Conservation (phyloP, 2,329 filamentous ascomycete species). For the Zymoseptoria crescenta region DNA sequence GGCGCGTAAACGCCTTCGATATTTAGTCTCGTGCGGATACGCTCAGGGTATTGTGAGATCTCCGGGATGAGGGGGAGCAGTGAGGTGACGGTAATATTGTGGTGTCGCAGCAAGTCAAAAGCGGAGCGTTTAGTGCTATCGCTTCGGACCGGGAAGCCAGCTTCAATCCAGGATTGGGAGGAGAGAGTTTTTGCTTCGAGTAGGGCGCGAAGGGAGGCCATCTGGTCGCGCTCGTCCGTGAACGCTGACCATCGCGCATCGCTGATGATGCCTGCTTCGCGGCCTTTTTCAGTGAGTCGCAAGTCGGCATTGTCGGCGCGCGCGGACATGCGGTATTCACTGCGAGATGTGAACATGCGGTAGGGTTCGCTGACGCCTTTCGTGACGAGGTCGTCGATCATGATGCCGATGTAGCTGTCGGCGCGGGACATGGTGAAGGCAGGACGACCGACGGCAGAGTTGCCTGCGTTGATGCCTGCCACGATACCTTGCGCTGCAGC, state of each 20-base stretch:
- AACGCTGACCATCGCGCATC: slow-evolving; percentile 70
- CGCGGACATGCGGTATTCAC: slow-evolving; percentile 88
- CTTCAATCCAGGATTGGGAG: slow-evolving; percentile 57
- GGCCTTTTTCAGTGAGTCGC: slow-evolving; percentile 72
- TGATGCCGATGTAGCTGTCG: slow-evolving; percentile 94
- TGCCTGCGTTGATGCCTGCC: slow-evolving; percentile 87
- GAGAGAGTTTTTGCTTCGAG: slow-evolving; percentile 54
- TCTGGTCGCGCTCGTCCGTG: slow-evolving; percentile 56
- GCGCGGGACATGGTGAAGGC: slow-evolving; percentile 65
- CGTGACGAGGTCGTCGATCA: slow-evolving; percentile 96
- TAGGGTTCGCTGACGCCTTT: slow-evolving; percentile 97
- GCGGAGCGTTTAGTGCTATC: slow-evolving; percentile 63
- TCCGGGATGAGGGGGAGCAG: slow-evolving; percentile 52
- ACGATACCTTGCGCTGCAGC: slow-evolving; percentile 88
- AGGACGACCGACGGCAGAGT: slow-evolving; percentile 59
- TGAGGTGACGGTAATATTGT: slow-evolving; percentile 50
- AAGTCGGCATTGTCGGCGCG: slow-evolving; percentile 91
- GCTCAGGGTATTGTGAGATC: slow-evolving; percentile 47
- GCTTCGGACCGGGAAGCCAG: slow-evolving; percentile 61
- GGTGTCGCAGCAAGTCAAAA: slow-evolving; percentile 69
- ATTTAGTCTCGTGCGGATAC: slow-evolving; percentile 60
- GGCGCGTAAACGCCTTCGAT: slow-evolving; percentile 84
- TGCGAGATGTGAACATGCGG: slow-evolving; percentile 94
- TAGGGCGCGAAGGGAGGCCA: slow-evolving; percentile 55
- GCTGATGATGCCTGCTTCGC: slow-evolving; percentile 67